Conservation (phyloP, 2,329 filamentous ascomycete genomes). For the Erysiphe pisi region DNA sequence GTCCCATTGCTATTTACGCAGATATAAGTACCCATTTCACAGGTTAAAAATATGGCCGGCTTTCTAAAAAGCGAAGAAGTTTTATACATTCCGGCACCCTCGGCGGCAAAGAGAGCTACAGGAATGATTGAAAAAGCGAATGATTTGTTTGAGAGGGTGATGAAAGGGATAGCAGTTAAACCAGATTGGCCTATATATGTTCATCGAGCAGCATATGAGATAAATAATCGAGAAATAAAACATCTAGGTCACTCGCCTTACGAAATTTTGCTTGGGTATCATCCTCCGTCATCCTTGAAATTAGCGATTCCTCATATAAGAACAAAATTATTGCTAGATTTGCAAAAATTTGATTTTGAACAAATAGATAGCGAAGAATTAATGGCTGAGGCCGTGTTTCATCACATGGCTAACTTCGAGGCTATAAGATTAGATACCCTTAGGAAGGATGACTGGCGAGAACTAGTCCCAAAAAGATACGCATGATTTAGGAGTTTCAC, state of each 20-base stretch:
- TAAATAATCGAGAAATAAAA: background rate
- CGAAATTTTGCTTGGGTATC: conserved; percentile 11
- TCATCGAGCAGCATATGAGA: background rate
- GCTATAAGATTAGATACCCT: background rate
- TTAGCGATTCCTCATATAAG: background rate
- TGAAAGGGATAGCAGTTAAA: background rate
- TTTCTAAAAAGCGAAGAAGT: background rate
- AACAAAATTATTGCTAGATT: too few relatives aligned
- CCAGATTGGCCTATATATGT: background rate
- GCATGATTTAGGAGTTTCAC: background rate
- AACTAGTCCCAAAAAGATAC: background rate
- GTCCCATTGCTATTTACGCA: conserved; percentile 11
- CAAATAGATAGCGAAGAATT: too few relatives aligned
- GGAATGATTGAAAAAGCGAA: conserved; percentile 15
- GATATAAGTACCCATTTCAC: background rate
- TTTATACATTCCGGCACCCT: background rate
- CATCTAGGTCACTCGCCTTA: background rate
- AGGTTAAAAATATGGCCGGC: too few relatives aligned
- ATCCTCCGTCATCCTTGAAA: background rate
- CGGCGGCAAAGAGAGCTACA: background rate
- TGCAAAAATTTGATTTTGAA: too few relatives aligned
- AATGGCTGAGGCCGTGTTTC: background rate
- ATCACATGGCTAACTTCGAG: too few relatives aligned
- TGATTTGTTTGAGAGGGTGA: background rate
- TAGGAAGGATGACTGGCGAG: conserved; percentile 7